Percentiles rank a stretch among this genome's conserved stretches.
phyloP scores from a whole-genome alignment of 306 rosid species.

The Trifolium pratense region DNA sequence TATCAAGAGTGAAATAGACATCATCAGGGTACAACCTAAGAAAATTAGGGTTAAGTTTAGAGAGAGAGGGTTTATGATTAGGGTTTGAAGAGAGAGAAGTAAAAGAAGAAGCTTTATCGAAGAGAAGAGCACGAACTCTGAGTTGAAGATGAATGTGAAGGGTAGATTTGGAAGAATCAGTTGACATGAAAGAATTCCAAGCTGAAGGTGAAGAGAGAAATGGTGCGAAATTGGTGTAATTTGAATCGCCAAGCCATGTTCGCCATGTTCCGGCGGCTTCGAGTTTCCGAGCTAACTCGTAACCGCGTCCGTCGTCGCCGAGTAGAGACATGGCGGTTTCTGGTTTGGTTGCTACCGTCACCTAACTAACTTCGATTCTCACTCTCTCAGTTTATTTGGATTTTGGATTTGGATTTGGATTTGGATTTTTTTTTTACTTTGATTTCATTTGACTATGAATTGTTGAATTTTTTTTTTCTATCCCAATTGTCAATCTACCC shows the following conservation, averaged over 20 bases:
- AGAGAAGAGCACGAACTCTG: conserved; percentile 89
- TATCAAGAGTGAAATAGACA: conserved; percentile 78
- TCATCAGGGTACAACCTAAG: conserved; percentile 83
- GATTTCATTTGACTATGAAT: too few relatives aligned
- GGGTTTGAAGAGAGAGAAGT: conserved; percentile 52
- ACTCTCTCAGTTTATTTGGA: not conserved
- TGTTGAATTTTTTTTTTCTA: too few relatives aligned
- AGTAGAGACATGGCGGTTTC: conserved; percentile 63
- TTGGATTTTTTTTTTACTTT: too few relatives aligned
- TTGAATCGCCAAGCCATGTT: conserved; percentile 80
- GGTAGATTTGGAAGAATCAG: conserved; percentile 72
- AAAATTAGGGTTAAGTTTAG: conserved; percentile 57
- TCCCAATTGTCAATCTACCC: too few relatives aligned
- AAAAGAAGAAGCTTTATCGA: conserved; percentile 75
- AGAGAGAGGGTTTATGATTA: conserved; percentile 38
- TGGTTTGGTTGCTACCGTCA: not conserved
- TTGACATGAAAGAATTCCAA: conserved; percentile 79
- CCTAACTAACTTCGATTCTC: too few relatives aligned
- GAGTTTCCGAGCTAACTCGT: conserved; percentile 77
- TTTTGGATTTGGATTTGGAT: too few relatives aligned
- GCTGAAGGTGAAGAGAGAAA: conserved; percentile 74
- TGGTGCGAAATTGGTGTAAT: conserved; percentile 60
- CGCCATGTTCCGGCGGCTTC: conserved; percentile 77
- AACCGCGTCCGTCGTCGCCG: conserved; percentile 89
- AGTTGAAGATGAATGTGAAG: conserved; percentile 81